Base-by-base conservation (phyloP, 768 basidiomycete species). In the Hypsizygus marmoreus region DNA sequence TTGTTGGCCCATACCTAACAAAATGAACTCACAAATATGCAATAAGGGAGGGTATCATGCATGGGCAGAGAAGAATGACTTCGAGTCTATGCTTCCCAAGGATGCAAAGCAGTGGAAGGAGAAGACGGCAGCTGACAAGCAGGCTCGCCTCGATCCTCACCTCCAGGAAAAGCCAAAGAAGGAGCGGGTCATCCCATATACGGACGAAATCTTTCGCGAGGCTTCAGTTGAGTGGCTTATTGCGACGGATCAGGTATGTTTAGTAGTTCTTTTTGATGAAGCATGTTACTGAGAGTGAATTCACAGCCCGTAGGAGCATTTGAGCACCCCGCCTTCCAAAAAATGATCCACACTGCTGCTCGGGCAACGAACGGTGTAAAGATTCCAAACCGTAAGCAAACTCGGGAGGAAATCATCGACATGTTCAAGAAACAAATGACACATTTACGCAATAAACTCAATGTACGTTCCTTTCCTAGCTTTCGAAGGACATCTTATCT, bases 331-430 rank as follows among this genome's bases (percentile, higher is more conserved):
- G 40, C 30, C 12, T 71, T 67, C 32, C 39, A 56, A 19, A 50
- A 57, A 3, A 67, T 70, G 66, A 62, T 65, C 16, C 26, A 61
- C n/a, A 54, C 63, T 36, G 69, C 68, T 22, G 45, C 66, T 12
- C n/a, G n/a, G n/a, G n/a, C n/a, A n/a, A n/a, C n/a, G n/a, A n/a
- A n/a, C n/a, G n/a, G n/a, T n/a, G n/a, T 36, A 47, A 56, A 47
- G n/a, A 52, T 71, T 16, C 70, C 62, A 3, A 31, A 31, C 17
- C 50, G 56, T 2, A 60, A 64, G 36, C 25, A 40, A 4, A 60
- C 57, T 0, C 47, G 59, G 0, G 28, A 40, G 6, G 56, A 55
- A 11, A 64, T 71, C 36, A 60, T 67, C 0, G 12, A 32, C 0
- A 55, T 54, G 26, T 69, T 69, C 43, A 12, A 33, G 32, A n/a